Evolutionary conservation across 306 rosid genomes (phyloP).

Genomic region (Medicago truncatula): MtrunA17r5.0-ANR NC_053046.1:17731501-17732000

Average conservation of each 20-base stretch:
- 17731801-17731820: slow-evolving; percentile 36
- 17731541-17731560: no score
- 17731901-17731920: slow-evolving; percentile 19
- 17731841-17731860: slow-evolving; percentile 16
- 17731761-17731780: slow-evolving; percentile 14
- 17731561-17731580: no score
- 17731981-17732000: slow-evolving; percentile 8
- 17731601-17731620: no score
- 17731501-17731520: no score
- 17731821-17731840: slow-evolving; percentile 19
- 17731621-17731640: no score
- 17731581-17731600: no score
- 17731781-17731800: slow-evolving; percentile 36
- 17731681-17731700: slow-evolving; percentile 86
- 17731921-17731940: slow-evolving; percentile 27
- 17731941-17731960: slow-evolving; percentile 7
- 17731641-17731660: no score
- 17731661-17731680: slow-evolving; percentile 86
- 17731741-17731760: slow-evolving; percentile 82
- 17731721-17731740: slow-evolving; percentile 70
- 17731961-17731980: slow-evolving; percentile 7
- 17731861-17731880: slow-evolving; percentile 23
- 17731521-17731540: no score
- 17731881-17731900: slow-evolving; percentile 1
- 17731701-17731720: slow-evolving; percentile 86